A percentile compares a stretch with the other conserved stretches of the same genome.
Conservation (phyloP, 1,284 basidiomycete genomes). For the Golubevia pallescens region DNA sequence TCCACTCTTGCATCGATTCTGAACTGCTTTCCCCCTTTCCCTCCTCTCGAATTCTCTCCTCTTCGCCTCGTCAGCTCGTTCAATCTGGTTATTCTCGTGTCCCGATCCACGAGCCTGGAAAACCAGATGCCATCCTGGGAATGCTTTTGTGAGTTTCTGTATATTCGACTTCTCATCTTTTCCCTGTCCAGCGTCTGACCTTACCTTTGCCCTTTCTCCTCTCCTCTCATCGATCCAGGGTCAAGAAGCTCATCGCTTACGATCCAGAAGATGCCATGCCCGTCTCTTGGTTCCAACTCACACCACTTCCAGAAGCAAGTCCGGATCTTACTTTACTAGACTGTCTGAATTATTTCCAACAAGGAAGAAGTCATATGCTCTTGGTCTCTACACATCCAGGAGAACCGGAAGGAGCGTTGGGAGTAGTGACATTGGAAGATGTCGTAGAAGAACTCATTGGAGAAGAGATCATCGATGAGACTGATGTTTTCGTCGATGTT, state of each 20-base stretch:
- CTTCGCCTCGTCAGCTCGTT: slow-evolving; percentile 70
- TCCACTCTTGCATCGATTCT: slow-evolving; percentile 1
- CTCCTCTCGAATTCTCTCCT: slow-evolving; percentile 8
- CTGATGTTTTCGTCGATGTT: slow-evolving; percentile 57
- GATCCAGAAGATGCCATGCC: slow-evolving; percentile 59
- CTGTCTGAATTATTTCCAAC: slow-evolving; percentile 65
- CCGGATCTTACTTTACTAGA: slow-evolving; percentile 67
- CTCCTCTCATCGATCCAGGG: no score
- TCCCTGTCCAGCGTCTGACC: slow-evolving; percentile 2
- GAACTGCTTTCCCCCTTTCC: slow-evolving; percentile 3
- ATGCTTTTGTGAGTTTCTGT: slow-evolving; percentile 39
- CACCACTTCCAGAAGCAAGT: slow-evolving; percentile 65
- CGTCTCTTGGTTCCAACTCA: slow-evolving; percentile 57
- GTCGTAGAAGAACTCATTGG: slow-evolving; percentile 67
- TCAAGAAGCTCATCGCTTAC: slow-evolving; percentile 61
- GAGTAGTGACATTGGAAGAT: slow-evolving; percentile 66
- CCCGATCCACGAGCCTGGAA: slow-evolving; percentile 81
- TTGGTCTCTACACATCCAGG: slow-evolving; percentile 58
- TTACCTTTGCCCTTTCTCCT: not conserved
- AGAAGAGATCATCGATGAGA: slow-evolving; percentile 61
- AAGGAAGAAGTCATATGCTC: slow-evolving; percentile 61
- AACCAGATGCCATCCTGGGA: slow-evolving; percentile 65
- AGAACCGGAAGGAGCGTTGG: slow-evolving; percentile 51
- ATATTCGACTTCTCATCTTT: not conserved
- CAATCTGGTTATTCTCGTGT: slow-evolving; percentile 85